Conservation (phyloP, 495 filamentous ascomycete genomes). For the Lineolata rhizophorae region DNA sequence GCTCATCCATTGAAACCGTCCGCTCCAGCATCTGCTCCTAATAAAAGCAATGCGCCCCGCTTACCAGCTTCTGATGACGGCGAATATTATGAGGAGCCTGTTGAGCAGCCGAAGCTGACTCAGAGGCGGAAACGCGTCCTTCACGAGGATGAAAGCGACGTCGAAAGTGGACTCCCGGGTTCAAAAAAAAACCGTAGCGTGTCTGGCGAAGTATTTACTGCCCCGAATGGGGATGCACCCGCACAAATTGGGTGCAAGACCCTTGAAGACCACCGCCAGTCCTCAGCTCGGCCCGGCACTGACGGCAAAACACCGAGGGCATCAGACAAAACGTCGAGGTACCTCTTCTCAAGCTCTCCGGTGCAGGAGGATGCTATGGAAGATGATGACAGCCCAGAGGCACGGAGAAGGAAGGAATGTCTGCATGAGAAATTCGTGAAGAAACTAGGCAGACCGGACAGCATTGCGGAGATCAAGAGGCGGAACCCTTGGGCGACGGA, state of each 20-base stretch:
- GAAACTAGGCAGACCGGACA: conserved; percentile 69
- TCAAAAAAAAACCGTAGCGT: neutral
- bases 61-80: neutral
- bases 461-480: conserved; percentile 44
- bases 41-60: neutral
- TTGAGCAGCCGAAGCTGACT: conserved; percentile 1
- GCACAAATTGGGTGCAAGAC: neutral
- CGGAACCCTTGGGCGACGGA: conserved; percentile 25
- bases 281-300: conserved; percentile 6
- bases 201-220: neutral
- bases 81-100: neutral
- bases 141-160: conserved; percentile 3
- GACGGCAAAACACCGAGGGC: conserved; percentile 7
- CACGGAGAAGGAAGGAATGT: conserved; percentile 32
- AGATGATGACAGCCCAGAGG: conserved; percentile 13
- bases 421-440: conserved; percentile 75
- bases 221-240: neutral
- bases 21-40: neutral
- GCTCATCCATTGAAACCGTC: conserved; percentile 4
- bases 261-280: neutral
- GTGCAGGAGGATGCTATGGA: conserved; percentile 22
- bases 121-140: conserved; percentile 9
- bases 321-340: conserved; percentile 24
- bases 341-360: conserved; percentile 26
- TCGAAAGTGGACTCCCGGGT: neutral